phyloP scores from a whole-genome alignment of 768 basidiomycete genomes.

The Boletales sp. region DNA sequence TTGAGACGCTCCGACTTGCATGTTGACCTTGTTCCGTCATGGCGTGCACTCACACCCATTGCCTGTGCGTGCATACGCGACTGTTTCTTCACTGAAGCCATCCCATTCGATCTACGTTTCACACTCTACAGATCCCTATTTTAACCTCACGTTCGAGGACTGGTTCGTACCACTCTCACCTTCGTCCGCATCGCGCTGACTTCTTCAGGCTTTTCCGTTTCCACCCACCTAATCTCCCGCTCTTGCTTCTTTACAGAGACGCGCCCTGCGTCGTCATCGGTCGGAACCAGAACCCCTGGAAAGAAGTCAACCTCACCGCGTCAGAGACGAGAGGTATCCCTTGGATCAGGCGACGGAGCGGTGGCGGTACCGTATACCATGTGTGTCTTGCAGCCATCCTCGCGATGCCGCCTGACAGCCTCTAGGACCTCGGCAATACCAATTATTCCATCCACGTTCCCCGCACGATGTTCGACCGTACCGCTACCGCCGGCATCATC shows the following conservation, averaged over 20 bases:
- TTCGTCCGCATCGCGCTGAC: constrained; percentile 26
- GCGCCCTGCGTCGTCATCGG: constrained; percentile 89
- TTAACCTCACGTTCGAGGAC: constrained; percentile 89
- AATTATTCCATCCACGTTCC: constrained; percentile 95
- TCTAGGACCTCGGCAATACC: constrained; percentile 91
- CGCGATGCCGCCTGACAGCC: background rate
- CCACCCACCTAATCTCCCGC: constrained; percentile 58
- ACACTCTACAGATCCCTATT: constrained; percentile 75
- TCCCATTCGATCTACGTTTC: constrained; percentile 67
- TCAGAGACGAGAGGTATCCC: constrained; percentile 56
- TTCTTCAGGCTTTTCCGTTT: constrained; percentile 74
- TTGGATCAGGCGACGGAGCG: constrained; percentile 81
- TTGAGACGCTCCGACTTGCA: constrained; percentile 6
- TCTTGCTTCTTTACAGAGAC: constrained; percentile 87
- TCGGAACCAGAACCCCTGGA: constrained; percentile 98
- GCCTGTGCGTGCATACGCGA: constrained; percentile 9
- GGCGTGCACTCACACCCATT: constrained; percentile 26
- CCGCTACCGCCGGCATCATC: constrained; percentile 72
- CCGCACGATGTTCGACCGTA: constrained; percentile 73
- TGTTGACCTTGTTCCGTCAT: constrained; percentile 27
- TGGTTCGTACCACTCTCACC: constrained; percentile 49
- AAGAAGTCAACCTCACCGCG: constrained; percentile 78
- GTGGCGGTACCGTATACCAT: constrained; percentile 96
- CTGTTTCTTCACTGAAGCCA: constrained; percentile 24
- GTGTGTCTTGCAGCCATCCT: constrained; percentile 42